phyloP scores from a whole-genome alignment of 2,329 filamentous ascomycete species.

The Microdochium trichocladiopsis region DNA sequence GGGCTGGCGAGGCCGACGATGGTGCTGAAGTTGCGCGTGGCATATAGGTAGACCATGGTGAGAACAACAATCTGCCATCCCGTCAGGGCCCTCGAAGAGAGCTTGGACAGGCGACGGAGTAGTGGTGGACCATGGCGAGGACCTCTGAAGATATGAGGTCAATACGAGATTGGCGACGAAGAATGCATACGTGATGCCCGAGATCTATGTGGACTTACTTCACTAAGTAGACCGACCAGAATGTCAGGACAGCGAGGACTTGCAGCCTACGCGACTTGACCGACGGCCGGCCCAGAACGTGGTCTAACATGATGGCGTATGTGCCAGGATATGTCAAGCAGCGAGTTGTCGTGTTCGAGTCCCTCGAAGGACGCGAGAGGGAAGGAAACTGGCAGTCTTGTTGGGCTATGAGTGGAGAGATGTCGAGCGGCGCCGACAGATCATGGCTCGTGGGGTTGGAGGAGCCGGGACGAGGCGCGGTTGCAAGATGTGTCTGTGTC shows the following conservation, averaged over 20 bases:
- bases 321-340: background rate
- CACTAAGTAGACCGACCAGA: slow-evolving; percentile 83
- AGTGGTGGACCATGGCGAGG: slow-evolving; percentile 82
- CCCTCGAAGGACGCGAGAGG: background rate
- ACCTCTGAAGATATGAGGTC: slow-evolving; percentile 55
- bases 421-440: background rate
- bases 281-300: slow-evolving; percentile 86
- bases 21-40: slow-evolving; percentile 88
- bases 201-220: too few relatives aligned
- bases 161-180: too few relatives aligned
- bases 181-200: too few relatives aligned
- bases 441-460: background rate
- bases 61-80: slow-evolving; percentile 85
- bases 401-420: background rate
- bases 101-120: slow-evolving; percentile 61
- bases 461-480: too few relatives aligned
- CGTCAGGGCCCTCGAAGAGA: slow-evolving; percentile 66
- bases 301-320: slow-evolving; percentile 58
- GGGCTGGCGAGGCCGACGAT: slow-evolving; percentile 85
- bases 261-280: slow-evolving; percentile 88
- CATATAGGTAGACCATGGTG: slow-evolving; percentile 86
- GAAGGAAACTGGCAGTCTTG: background rate
- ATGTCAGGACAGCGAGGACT: slow-evolving; percentile 81
- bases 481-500: too few relatives aligned
- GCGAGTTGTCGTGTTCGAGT: background rate